A percentile compares a stretch with the other conserved stretches of the same genome.
Evolutionary conservation across 345 rosid species (phyloP).

Genomic region (Hirschfeldia incana): DNA sequence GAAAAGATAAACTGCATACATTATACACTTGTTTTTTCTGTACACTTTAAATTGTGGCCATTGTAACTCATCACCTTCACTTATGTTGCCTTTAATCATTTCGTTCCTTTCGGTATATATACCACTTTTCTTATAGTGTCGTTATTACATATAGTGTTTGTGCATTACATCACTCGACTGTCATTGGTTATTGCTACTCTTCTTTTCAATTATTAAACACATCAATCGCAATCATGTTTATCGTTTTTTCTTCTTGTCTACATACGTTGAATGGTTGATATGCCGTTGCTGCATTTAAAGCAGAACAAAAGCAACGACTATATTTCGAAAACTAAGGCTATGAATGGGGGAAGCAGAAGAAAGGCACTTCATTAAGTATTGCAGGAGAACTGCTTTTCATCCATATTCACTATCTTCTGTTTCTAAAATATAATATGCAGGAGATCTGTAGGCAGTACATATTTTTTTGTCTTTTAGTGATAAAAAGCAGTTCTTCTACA

Average conservation of each 20-base stretch:
- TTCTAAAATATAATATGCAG: too few relatives aligned
- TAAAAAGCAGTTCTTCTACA: too few relatives aligned
- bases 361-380: too few relatives aligned
- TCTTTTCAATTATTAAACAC: constrained; percentile 20
- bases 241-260: neutral
- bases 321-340: neutral
- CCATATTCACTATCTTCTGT: too few relatives aligned
- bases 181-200: constrained; percentile 28
- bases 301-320: neutral
- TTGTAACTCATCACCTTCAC: constrained; percentile 30
- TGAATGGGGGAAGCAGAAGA: too few relatives aligned
- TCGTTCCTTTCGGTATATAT: constrained; percentile 21
- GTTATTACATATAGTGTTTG: constrained; percentile 16
- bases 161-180: constrained; percentile 21
- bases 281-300: constrained; percentile 8
- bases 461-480: too few relatives aligned
- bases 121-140: constrained; percentile 21
- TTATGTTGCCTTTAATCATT: constrained; percentile 42
- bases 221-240: constrained; percentile 21
- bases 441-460: too few relatives aligned
- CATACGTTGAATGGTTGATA: neutral
- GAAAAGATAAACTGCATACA: neutral
- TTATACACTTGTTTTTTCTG: constrained; percentile 23
- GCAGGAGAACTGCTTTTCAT: too few relatives aligned
- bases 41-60: constrained; percentile 42